These are phyloP conservation scores for Cenchrus americanus DNA, from an alignment of 176 grass and related monocot species.

Conservation along the genomic window DNA sequence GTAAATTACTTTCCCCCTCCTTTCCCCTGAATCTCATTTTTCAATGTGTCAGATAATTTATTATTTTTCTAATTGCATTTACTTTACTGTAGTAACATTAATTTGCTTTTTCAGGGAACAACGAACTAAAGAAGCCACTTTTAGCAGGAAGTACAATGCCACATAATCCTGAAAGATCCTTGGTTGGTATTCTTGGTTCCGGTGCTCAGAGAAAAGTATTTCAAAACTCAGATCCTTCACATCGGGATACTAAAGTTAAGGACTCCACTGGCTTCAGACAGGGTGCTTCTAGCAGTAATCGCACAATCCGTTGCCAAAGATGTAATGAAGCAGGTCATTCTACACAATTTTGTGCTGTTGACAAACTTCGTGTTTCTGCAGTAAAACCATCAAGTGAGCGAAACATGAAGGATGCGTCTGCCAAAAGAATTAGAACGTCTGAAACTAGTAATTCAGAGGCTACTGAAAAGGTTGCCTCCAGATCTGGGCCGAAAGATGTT, in stretches of 20 bases:
- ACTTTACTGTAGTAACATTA: slow-evolving; percentile 35
- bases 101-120: slow-evolving; percentile 55
- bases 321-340: slow-evolving; percentile 82
- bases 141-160: slow-evolving; percentile 39
- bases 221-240: slow-evolving; percentile 44
- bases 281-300: slow-evolving; percentile 42
- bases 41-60: slow-evolving; percentile 20
- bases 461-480: slow-evolving; percentile 34
- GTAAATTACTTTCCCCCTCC: slow-evolving; percentile 35
- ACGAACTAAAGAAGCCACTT: slow-evolving; percentile 67
- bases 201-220: slow-evolving; percentile 44
- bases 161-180: slow-evolving; percentile 49
- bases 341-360: slow-evolving; percentile 66
- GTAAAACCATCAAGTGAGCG: slow-evolving; percentile 55
- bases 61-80: slow-evolving; percentile 30
- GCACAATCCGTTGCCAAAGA: slow-evolving; percentile 54
- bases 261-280: slow-evolving; percentile 44
- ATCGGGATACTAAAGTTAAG: slow-evolving; percentile 56
- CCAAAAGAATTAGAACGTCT: slow-evolving; percentile 37
- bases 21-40: neutral
- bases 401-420: slow-evolving; percentile 58
- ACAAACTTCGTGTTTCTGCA: slow-evolving; percentile 61
- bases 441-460: slow-evolving; percentile 33
- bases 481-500: slow-evolving; percentile 41
- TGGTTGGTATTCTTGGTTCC: slow-evolving; percentile 52